Conservation (phyloP, 306 rosid species). For the Castanea mollissima region DNA sequence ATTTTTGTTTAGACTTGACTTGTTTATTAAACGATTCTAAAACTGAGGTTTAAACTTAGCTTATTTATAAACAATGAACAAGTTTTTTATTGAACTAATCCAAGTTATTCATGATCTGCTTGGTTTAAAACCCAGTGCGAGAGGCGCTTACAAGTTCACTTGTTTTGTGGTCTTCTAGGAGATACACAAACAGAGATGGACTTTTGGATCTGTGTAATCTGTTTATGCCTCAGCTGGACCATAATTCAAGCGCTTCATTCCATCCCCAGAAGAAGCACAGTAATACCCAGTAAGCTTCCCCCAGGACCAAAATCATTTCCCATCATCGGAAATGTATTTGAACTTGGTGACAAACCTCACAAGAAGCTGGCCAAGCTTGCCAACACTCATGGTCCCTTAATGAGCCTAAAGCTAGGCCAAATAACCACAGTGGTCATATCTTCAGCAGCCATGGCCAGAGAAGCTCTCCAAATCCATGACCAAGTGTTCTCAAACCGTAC, state of each 20-base stretch:
- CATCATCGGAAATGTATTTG: slow-evolving; percentile 48
- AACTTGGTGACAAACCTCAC: slow-evolving; percentile 50
- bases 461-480: slow-evolving; percentile 46
- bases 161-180: no score
- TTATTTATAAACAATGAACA: no score
- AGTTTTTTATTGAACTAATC: no score
- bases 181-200: no score
- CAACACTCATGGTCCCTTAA: slow-evolving; percentile 43
- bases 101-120: no score
- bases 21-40: no score
- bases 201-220: no score
- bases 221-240: not conserved
- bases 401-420: slow-evolving; percentile 45
- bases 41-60: no score
- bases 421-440: slow-evolving; percentile 44
- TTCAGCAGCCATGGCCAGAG: slow-evolving; percentile 36
- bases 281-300: slow-evolving; percentile 26
- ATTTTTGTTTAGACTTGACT: no score
- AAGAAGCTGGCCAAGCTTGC: slow-evolving; percentile 36
- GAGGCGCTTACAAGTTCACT: no score
- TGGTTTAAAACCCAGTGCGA: no score
- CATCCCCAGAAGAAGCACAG: not conserved
- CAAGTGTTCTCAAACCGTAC: slow-evolving; percentile 36
- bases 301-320: slow-evolving; percentile 48
- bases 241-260: slow-evolving; percentile 14